Conservation (phyloP, 2,329 filamentous ascomycete species). For the Aspergillus sp. region DNA sequence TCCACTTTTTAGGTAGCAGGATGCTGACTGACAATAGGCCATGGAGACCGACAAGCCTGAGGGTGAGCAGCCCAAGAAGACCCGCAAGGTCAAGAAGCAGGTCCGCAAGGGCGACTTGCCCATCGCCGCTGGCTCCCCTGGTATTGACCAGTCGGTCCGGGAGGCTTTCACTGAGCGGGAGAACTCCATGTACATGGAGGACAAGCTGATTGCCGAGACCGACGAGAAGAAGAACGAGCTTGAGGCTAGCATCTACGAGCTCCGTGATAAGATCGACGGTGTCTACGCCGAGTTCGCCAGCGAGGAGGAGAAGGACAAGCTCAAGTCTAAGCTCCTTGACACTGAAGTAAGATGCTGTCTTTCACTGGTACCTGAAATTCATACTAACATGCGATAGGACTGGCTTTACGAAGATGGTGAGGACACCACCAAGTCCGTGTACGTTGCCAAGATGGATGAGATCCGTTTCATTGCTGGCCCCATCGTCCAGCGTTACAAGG, state of each 20-base stretch:
- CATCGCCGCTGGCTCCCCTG: conserved; percentile 73
- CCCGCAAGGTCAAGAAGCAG: conserved; percentile 98
- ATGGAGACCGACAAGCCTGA: conserved; percentile 72
- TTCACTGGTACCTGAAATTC: neutral
- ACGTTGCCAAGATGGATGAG: conserved; percentile 92
- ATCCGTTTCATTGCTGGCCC: conserved; percentile 85
- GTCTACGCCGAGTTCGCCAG: conserved; percentile 81
- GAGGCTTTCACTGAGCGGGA: conserved; percentile 71
- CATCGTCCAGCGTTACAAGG: conserved; percentile 88
- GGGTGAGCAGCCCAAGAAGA: conserved; percentile 68
- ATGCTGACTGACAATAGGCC: conserved; percentile 47
- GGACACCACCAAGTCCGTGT: conserved; percentile 87
- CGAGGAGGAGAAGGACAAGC: conserved; percentile 85
- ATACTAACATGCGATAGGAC: conserved; percentile 55
- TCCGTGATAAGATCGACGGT: conserved; percentile 91
- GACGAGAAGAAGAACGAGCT: conserved; percentile 99
- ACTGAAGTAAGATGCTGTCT: conserved; percentile 63
- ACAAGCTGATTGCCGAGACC: conserved; percentile 96
- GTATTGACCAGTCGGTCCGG: conserved; percentile 65
- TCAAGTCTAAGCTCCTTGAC: conserved; percentile 74
- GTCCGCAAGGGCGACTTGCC: conserved; percentile 94
- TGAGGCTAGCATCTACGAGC: conserved; percentile 93
- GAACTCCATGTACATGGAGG: conserved; percentile 87
- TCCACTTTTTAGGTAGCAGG: neutral
- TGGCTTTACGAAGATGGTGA: conserved; percentile 98